phyloP scores from a whole-genome alignment of 140 eudicot species.

The Bidens hawaiensis region DNA sequence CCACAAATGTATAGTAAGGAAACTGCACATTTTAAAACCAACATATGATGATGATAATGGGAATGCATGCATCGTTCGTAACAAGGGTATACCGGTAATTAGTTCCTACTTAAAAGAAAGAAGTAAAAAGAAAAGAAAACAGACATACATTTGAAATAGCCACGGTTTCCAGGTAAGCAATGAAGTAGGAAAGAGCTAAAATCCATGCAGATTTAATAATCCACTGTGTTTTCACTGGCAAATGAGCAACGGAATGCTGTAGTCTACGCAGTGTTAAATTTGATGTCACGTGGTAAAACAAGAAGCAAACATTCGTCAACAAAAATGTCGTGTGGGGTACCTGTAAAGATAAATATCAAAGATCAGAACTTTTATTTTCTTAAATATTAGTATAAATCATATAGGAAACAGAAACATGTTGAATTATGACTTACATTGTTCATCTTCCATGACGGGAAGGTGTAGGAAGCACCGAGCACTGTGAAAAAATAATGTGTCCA shows the following conservation, averaged over 20 bases:
- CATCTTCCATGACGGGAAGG: conserved; percentile 98
- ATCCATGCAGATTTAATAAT: conserved; percentile 73
- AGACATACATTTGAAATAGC: conserved; percentile 83
- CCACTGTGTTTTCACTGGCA: conserved; percentile 72
- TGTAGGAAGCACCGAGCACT: conserved; percentile 91
- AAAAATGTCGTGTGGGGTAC: conserved; percentile 97
- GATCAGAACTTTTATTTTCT: not conserved
- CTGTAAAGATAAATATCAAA: conserved; percentile 28
- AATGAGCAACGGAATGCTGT: conserved; percentile 56
- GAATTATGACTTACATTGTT: conserved; percentile 53
- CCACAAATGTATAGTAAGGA: conserved; percentile 88
- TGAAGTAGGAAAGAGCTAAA: conserved; percentile 72
- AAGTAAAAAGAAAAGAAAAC: not conserved
- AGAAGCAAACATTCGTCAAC: conserved; percentile 77
- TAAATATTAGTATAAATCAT: not conserved
- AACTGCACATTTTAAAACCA: conserved; percentile 62
- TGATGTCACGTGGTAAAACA: conserved; percentile 86
- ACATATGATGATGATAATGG: not conserved
- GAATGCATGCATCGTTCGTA: not conserved
- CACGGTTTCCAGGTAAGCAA: conserved; percentile 84
- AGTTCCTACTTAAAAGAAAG: not conserved
- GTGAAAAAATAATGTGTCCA: conserved; percentile 99
- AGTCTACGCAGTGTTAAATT: conserved; percentile 85
- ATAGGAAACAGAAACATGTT: not conserved
- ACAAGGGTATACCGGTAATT: not conserved